Base-by-base conservation (phyloP, 805 yeast species). In the Lachancea lanzarotensis region DNA sequence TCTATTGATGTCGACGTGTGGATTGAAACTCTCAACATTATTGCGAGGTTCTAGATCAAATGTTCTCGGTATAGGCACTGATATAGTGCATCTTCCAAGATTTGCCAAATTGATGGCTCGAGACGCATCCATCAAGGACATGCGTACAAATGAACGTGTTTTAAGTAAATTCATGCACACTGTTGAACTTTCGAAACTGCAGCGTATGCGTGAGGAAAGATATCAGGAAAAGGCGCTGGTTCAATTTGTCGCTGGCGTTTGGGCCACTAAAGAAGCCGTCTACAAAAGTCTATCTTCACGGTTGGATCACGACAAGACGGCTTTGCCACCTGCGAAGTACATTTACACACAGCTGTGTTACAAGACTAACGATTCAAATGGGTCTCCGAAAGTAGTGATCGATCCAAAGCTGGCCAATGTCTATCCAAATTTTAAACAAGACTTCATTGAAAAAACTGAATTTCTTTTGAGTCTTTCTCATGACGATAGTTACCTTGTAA, bases 251-350 rank as follows among this genome's bases (percentile, higher is more conserved):
- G 59, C 60, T 11, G 65, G 67, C 4, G 41, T 62, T 18, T 63
- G 67, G 67, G 63, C 65, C 6, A 38, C 56, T 2, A 63, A 63
- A 44, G 67, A 63, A 45, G 49, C 63, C 3, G 11, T 50, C 1
- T 52, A 50, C 22, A 63, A 63, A 44, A 51, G 61, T 1, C 34
- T 63, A 19, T 31, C 38, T 3, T 35, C 38, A 8, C 4, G 38
- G 3, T 13, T 7, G 12, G 13, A 5, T 13, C n/a, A 10, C 48
- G 10, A 40, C 42, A 11, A 36, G 4, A 22, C 56, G 20, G 63
- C 62, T 3, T 59, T 56, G 22, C 64, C 63, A 3, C 60, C 67
- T 4, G 63, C 67, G 3, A 54, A 54, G 37, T 43, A 51, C 11
- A 47, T 63, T 16, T 63, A 62, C 42, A 54, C 65, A 1, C 49